Base-by-base conservation (phyloP, 768 basidiomycete genomes). In the Suillus clintonianus region DNA sequence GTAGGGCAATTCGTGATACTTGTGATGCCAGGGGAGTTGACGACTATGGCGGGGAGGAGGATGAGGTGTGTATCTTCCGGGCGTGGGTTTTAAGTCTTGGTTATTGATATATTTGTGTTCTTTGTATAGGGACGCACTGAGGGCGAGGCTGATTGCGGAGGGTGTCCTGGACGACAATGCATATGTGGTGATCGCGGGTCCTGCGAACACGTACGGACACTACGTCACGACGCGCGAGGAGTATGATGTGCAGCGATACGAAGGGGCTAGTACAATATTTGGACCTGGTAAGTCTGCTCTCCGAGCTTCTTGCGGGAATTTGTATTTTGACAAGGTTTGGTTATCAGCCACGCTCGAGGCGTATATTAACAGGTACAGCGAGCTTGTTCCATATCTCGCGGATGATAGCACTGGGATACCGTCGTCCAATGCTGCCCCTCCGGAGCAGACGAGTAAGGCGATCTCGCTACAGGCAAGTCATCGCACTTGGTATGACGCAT, bases 181-280 rank as follows among this genome's bases (percentile, higher is more conserved):
- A 4, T 89, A 90, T 66, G 89, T 93, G 64, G 90, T 92, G 59
- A 77, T 92, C 61, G 88, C 89, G 15, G 92, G 90, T 15, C 92
- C 92, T n/a, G 90, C 90, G 6, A 93, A 92, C 67, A 88, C 89
- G 6, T 93, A 93, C 70, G 84, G 79, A 0, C 91, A 92, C 75
- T 91, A 92, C 71, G 80, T 91, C 59, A 78, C 90, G 2, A 92
- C 90, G 34, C 81, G 77, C 11, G 90, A 93, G 73, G 90, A 91
- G 73, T 92, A 91, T 71, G 75, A 81, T 27, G 76, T 90, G 15
- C 92, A 93, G 74, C 82, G 92, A 57, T 92, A 92, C 67, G 92
- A 93, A 76, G 92, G 91, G 57, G 91, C 89, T 1, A 92, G 91
- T 50, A 92, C 89, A 10, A 80, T 92, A 51, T 92, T 86, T 74